Percentiles rank a stretch among this genome's conserved stretches.
phyloP scores from a whole-genome alignment of 2,329 filamentous ascomycete species.

The Beauveria asiatica region DNA sequence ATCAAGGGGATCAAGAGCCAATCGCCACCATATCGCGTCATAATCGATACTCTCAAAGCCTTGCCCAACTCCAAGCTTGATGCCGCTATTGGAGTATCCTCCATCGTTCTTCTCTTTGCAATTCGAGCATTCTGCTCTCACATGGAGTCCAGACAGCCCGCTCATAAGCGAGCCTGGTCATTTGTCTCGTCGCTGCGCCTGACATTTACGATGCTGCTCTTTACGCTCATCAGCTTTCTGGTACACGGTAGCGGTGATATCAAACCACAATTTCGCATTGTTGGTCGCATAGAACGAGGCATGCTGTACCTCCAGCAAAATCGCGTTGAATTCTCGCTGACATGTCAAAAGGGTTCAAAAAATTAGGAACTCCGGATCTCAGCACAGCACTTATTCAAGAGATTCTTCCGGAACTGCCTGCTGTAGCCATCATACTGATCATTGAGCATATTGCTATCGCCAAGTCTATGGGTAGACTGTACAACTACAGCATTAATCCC shows the following conservation, averaged over 20 bases:
- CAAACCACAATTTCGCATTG: slow-evolving; percentile 44
- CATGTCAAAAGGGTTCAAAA: slow-evolving; percentile 45
- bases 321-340: slow-evolving; percentile 11
- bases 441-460: slow-evolving; percentile 81
- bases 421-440: slow-evolving; percentile 65
- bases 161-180: slow-evolving; percentile 56
- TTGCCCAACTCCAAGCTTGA: slow-evolving; percentile 46
- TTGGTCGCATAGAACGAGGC: slow-evolving; percentile 58
- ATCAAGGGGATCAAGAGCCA: slow-evolving; percentile 35
- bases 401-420: slow-evolving; percentile 57
- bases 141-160: slow-evolving; percentile 53
- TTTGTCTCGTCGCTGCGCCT: slow-evolving; percentile 67
- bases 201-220: slow-evolving; percentile 67
- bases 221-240: slow-evolving; percentile 64
- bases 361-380: slow-evolving; percentile 51
- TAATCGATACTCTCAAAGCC: slow-evolving; percentile 33
- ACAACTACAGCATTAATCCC: slow-evolving; percentile 70
- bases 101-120: slow-evolving; percentile 56
- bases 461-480: slow-evolving; percentile 71
- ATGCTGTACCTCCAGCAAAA: not conserved
- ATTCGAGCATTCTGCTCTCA: slow-evolving; percentile 52
- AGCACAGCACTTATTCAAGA: slow-evolving; percentile 45
- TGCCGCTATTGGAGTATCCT: slow-evolving; percentile 63
- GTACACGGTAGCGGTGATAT: slow-evolving; percentile 48
- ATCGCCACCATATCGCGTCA: slow-evolving; percentile 35